Percentiles rank a stretch among this genome's conserved stretches.
Conservation (phyloP, 768 basidiomycete species). For the Stropharia rugosoannulata region DNA sequence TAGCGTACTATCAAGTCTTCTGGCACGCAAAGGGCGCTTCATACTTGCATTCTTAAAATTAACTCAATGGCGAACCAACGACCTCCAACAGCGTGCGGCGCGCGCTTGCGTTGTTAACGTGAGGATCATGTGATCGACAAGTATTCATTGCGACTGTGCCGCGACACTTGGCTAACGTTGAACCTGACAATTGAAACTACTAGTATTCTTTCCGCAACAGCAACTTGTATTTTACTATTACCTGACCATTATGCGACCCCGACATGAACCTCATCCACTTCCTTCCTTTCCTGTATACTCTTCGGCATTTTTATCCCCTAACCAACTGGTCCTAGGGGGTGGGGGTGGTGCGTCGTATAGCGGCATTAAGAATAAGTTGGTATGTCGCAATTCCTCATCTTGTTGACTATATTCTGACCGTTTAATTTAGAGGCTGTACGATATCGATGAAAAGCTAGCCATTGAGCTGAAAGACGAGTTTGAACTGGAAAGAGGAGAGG, state of each 20-base stretch:
- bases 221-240: background rate
- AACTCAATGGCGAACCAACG: no score
- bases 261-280: constrained; percentile 76
- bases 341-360: constrained; percentile 85
- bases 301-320: constrained; percentile 72
- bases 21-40: no score
- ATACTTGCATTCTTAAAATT: no score
- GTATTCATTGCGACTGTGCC: no score
- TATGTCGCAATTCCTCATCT: constrained; percentile 34
- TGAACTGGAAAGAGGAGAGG: constrained; percentile 78
- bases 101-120: no score
- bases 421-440: constrained; percentile 61
- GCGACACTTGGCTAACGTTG: no score
- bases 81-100: no score
- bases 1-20: no score
- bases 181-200: background rate
- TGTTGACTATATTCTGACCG: background rate
- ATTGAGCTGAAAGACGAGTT: constrained; percentile 65
- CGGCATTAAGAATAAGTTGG: constrained; percentile 95
- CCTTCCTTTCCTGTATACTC: constrained; percentile 89
- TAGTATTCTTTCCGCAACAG: background rate
- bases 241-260: constrained; percentile 61
- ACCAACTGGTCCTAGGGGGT: constrained; percentile 79
- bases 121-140: no score
- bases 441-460: constrained; percentile 49